Percentiles rank a stretch among this genome's conserved stretches.
Evolutionary conservation across 169 alveolate species (phyloP).

Genomic region (Plasmodium adleri): DNA sequence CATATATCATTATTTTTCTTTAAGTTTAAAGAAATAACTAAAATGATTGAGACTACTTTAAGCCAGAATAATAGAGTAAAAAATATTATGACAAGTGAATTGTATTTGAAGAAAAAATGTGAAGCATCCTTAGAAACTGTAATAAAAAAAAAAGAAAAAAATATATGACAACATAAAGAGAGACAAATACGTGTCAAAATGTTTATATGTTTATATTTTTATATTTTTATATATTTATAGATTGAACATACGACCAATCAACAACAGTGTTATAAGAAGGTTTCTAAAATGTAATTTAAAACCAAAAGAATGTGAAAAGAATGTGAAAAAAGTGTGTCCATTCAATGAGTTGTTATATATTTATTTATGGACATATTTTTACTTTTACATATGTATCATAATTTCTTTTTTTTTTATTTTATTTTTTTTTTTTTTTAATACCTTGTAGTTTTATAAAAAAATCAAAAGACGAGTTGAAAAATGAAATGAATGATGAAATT

Average conservation of each 20-base stretch:
- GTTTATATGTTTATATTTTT: no score
- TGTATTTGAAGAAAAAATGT: conserved; percentile 54
- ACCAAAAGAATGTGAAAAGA: neutral
- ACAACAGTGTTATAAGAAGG: conserved; percentile 61
- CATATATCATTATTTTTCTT: neutral
- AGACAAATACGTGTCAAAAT: neutral
- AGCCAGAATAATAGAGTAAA: conserved; percentile 51
- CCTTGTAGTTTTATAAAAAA: conserved; percentile 37
- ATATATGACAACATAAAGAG: neutral
- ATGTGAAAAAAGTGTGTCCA: neutral
- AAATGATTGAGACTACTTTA: conserved; percentile 44
- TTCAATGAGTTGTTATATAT: neutral
- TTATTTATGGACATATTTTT: neutral
- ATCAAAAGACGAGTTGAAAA: conserved; percentile 15
- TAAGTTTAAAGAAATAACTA: conserved; percentile 55
- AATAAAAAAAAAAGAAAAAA: neutral
- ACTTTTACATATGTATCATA: neutral
- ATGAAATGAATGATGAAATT: conserved; percentile 49
- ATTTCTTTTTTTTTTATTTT: no score
- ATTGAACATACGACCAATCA: conserved; percentile 27
- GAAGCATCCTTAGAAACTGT: conserved; percentile 61
- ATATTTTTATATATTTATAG: conserved; percentile 6
- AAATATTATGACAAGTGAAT: conserved; percentile 30
- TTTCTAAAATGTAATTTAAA: conserved; percentile 45
- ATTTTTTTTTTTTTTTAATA: neutral